Base-by-base conservation (phyloP, 2,329 filamentous ascomycete genomes). In the Ceratocystis cacaofunesta region DNA sequence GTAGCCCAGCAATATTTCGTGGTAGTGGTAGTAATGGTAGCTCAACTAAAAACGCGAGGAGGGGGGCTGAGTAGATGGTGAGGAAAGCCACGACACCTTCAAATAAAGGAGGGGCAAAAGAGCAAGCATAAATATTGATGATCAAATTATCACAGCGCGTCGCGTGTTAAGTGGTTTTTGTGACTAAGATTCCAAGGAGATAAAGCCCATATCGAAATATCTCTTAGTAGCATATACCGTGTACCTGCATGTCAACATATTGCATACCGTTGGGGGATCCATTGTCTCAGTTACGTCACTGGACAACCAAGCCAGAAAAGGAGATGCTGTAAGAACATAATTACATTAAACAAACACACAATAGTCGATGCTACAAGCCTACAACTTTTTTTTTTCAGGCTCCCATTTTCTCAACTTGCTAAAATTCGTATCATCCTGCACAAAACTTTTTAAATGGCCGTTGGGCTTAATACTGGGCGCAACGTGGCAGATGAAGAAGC, bases 401-500 rank as follows among this genome's bases (percentile, higher is more conserved):
- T 32, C 2, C 52, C 22, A 12, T 57, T 30, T 22, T 32, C 8
- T 32, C 5, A 62, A n/a, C 22, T 5, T 63, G 17, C 32, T 41
- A 41, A 41, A 41, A 41, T 4, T 41, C 12, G 36, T 1, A 41
- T 41, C 36, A 41, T 2, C 36, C 36, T 41, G 4, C 10, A 15
- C 36, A 12, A 3, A 15, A 15, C 10, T 15, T 41, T 41, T 63
- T 36, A 12, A 19, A 67, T 67, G 66, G 66, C 63, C 15, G 62
- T 67, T 22, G 58, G 66, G 19, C 50, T 67, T 10, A 65, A 43
- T 44, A 60, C n/a, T n/a, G 66, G 58, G 68, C 76, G 78, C 65
- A 79, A 81, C 71, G 78, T 80, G 41, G 76, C 81, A 63, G 85
- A 88, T 71, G 85, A 88, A 72, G 85, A 88, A 75, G 83, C 85